phyloP scores from a whole-genome alignment of 768 basidiomycete genomes.

The Rhizopogon vinicolor region DNA sequence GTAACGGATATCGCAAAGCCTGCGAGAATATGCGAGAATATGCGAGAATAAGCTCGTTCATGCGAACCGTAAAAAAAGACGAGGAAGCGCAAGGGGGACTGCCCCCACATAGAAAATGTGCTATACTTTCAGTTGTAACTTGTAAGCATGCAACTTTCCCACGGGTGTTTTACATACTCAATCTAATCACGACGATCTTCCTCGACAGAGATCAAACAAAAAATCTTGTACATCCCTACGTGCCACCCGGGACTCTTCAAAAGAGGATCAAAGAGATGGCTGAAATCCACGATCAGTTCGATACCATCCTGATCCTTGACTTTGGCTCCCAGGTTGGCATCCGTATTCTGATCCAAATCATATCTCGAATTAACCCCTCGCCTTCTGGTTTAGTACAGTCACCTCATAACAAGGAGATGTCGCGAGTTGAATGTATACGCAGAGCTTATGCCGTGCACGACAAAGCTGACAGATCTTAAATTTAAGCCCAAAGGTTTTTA shows the following conservation, averaged over 20 bases:
- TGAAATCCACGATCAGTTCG: constrained; percentile 93
- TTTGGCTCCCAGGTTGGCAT: constrained; percentile 88
- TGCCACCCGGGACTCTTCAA: not conserved
- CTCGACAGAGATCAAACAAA: not conserved
- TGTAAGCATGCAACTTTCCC: not conserved
- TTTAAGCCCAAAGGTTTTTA: constrained; percentile 90
- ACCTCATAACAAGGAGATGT: constrained; percentile 96
- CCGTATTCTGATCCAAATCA: not conserved
- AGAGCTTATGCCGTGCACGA: constrained; percentile 95
- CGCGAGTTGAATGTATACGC: constrained; percentile 97
- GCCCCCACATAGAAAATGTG: too few species aligned
- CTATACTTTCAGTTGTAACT: too few species aligned
- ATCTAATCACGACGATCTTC: not conserved
- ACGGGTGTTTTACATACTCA: not conserved
- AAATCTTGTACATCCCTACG: not conserved
- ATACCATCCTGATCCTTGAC: constrained; percentile 93
- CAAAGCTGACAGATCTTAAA: constrained; percentile 76
- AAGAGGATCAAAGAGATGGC: constrained; percentile 41
- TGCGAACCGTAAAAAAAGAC: too few species aligned
- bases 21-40: too few species aligned
- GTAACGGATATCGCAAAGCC: too few species aligned
- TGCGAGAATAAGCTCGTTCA: too few species aligned
- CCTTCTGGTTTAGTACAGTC: constrained; percentile 75
- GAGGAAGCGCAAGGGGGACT: too few species aligned
- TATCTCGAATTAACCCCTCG: not conserved